Percentiles rank a stretch among this genome's conserved stretches.
phyloP scores from a whole-genome alignment of 768 basidiomycete species.

The Hygrocybe punicea region DNA sequence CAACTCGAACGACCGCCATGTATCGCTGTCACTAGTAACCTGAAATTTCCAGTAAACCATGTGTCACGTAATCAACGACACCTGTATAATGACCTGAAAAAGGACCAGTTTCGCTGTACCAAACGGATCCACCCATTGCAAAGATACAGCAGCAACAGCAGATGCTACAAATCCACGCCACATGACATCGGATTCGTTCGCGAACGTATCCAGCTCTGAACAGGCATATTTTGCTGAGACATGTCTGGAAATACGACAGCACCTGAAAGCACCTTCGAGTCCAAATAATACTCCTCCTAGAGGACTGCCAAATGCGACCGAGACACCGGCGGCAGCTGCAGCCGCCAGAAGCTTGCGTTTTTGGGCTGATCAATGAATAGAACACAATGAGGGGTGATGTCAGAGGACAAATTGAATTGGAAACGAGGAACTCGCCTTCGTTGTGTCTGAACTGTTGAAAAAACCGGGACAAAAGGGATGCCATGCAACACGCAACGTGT shows the following conservation, averaged over 20 bases:
- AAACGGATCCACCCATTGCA: constrained; percentile 85
- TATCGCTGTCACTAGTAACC: constrained; percentile 52
- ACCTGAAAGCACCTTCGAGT: constrained; percentile 52
- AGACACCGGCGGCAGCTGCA: constrained; percentile 81
- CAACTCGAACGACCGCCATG: constrained; percentile 71
- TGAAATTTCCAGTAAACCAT: constrained; percentile 17
- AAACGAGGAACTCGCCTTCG: constrained; percentile 51
- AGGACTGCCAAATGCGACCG: constrained; percentile 85
- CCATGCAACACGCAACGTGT: constrained; percentile 81
- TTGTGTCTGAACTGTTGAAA: constrained; percentile 73
- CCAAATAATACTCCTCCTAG: constrained; percentile 84
- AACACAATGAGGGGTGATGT: not conserved
- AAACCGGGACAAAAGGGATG: constrained; percentile 60
- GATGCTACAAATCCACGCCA: constrained; percentile 90
- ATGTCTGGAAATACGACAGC: not conserved
- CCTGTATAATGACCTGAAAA: constrained; percentile 51
- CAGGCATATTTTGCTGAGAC: not conserved
- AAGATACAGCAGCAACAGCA: constrained; percentile 77
- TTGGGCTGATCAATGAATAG: constrained; percentile 46
- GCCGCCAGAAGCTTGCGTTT: constrained; percentile 79
- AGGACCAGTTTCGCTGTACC: constrained; percentile 80
- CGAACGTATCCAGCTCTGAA: constrained; percentile 64
- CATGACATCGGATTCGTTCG: constrained; percentile 72
- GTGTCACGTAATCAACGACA: not conserved
- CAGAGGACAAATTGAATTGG: not conserved